Conservation (phyloP, 192 early-diverging fungal genomes). For the Globomyces pollinis-pini region DNA sequence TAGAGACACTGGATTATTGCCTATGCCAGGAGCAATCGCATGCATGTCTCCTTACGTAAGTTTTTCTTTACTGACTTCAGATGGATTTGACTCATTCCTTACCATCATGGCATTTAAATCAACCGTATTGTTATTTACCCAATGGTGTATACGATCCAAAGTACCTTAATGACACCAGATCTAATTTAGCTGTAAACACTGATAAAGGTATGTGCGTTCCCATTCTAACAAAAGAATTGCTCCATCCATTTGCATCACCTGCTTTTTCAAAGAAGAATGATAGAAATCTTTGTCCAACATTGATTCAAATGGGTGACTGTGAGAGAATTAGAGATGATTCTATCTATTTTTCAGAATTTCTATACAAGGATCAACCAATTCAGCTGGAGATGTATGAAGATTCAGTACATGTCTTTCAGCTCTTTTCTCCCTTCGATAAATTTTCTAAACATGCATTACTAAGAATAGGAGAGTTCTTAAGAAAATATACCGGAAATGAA, state of each 20-base stretch:
- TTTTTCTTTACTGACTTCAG: constrained; percentile 11
- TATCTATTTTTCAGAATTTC: constrained; percentile 18
- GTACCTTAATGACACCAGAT: constrained; percentile 9
- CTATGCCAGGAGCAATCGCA: constrained; percentile 38
- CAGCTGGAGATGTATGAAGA: constrained; percentile 41
- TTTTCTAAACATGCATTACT: neutral
- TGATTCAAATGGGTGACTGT: constrained; percentile 38
- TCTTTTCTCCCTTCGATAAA: constrained; percentile 3
- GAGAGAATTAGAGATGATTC: constrained; percentile 46
- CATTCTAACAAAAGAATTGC: no score
- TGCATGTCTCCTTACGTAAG: constrained; percentile 44
- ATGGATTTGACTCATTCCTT: constrained; percentile 16
- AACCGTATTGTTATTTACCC: constrained; percentile 10
- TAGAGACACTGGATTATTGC: constrained; percentile 19
- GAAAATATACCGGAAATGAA: neutral
- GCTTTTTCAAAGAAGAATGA: constrained; percentile 26
- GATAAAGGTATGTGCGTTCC: no score
- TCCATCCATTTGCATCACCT: constrained; percentile 37
- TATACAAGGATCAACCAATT: constrained; percentile 16
- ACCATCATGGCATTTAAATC: constrained; percentile 16
- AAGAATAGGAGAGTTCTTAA: constrained; percentile 1
- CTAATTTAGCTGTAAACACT: constrained; percentile 3
- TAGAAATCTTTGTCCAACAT: constrained; percentile 26
- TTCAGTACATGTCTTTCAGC: constrained; percentile 6
- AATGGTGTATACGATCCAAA: neutral